These are phyloP conservation scores for Plantago major DNA, from an alignment of 257 asterid genomes.

Conservation along the genomic window DNA sequence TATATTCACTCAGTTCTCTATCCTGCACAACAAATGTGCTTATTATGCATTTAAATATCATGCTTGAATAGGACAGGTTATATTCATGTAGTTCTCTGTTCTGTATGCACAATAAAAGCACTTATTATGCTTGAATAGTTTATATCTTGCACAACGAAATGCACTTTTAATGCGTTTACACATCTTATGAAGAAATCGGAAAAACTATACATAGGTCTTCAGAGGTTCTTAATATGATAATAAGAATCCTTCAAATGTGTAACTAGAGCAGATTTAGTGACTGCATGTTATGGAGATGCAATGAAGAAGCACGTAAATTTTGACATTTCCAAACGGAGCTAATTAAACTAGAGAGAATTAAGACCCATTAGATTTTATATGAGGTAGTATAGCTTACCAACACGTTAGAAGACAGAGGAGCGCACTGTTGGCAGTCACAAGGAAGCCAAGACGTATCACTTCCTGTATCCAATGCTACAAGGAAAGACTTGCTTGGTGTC, in stretches of 20 bases:
- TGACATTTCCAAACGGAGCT: conserved; percentile 14
- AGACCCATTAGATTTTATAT: conserved; percentile 6
- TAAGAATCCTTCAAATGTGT: too few species aligned
- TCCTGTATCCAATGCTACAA: conserved; percentile 83
- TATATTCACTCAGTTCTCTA: conserved; percentile 65
- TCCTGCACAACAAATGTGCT: conserved; percentile 89
- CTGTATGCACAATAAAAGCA: too few species aligned
- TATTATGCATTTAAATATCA: neutral
- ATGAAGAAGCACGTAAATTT: conserved; percentile 6
- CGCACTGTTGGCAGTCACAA: conserved; percentile 72
- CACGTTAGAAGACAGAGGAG: conserved; percentile 55
- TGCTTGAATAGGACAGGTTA: neutral
- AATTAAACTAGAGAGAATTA: conserved; percentile 1
- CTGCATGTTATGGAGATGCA: neutral
- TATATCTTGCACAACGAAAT: too few species aligned
- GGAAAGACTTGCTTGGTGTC: conserved; percentile 68
- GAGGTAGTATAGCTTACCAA: conserved; percentile 49
- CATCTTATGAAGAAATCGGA: too few species aligned
- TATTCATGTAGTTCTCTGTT: too few species aligned
- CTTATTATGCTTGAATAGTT: too few species aligned
- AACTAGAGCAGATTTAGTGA: too few species aligned
- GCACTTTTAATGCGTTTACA: too few species aligned
- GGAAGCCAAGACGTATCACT: conserved; percentile 88
- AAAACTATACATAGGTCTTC: too few species aligned
- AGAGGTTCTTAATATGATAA: too few species aligned